Evolutionary conservation across 208 protist species (phyloP).

Genomic region (Leishmania mexicana): DNA sequence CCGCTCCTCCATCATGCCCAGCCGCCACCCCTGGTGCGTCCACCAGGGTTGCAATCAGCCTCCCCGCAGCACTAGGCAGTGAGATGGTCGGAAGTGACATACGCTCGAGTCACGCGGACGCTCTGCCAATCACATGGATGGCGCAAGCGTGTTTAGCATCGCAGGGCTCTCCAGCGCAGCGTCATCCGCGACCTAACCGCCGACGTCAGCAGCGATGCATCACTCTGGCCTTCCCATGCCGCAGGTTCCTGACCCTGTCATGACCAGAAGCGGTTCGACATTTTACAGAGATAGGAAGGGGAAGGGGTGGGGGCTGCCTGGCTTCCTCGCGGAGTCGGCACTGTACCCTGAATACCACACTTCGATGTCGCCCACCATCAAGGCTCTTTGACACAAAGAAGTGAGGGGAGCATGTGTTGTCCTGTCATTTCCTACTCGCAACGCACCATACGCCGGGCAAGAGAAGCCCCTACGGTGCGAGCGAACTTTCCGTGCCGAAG

Average conservation of each 20-base stretch:
- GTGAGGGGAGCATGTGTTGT: no score
- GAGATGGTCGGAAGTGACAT: neutral
- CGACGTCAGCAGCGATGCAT: neutral
- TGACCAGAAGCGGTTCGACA: neutral
- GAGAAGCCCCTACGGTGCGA: neutral
- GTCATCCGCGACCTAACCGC: neutral
- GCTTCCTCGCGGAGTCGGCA: neutral
- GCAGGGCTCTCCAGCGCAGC: no score
- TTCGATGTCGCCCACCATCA: no score
- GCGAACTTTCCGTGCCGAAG: neutral
- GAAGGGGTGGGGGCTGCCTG: neutral
- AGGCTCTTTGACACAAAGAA: no score
- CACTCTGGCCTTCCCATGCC: neutral
- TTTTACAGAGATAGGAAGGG: neutral
- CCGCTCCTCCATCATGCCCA: neutral
- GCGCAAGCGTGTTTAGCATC: neutral
- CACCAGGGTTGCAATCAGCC: no score
- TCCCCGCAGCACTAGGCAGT: neutral
- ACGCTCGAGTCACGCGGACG: neutral
- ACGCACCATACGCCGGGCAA: neutral
- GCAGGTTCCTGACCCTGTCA: neutral
- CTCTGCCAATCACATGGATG: neutral
- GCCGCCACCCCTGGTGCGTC: no score
- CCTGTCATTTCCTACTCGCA: neutral
- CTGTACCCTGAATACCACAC: neutral